phyloP scores from a whole-genome alignment of 352 stramenopile genomes.

The Globisporangium perplexum region DNA sequence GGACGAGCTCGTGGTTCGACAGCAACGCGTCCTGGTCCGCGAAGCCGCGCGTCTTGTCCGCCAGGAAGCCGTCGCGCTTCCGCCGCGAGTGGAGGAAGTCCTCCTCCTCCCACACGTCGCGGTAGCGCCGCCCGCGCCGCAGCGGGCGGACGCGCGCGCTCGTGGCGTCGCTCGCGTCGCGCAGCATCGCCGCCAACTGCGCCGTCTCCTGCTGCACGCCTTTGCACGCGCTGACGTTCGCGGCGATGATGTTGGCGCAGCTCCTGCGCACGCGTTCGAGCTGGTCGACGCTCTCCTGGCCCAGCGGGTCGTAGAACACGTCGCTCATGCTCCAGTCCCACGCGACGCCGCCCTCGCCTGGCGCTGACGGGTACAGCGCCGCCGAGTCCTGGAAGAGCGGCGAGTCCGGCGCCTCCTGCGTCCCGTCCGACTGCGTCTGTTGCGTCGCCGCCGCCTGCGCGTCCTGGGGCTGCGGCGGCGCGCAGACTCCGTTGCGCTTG shows the following conservation, averaged over 20 bases:
- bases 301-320: conserved; percentile 47
- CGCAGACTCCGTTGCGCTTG: conserved; percentile 10
- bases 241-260: conserved; percentile 45
- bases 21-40: conserved; percentile 28
- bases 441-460: neutral
- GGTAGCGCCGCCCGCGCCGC: conserved; percentile 60
- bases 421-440: conserved; percentile 10
- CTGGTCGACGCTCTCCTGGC: conserved; percentile 48
- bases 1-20: conserved; percentile 58
- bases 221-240: conserved; percentile 25
- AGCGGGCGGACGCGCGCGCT: conserved; percentile 24
- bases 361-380: conserved; percentile 30
- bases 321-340: conserved; percentile 67
- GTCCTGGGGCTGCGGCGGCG: conserved; percentile 17
- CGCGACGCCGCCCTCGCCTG: conserved; percentile 24
- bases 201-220: conserved; percentile 25
- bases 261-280: conserved; percentile 42
- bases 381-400: conserved; percentile 38
- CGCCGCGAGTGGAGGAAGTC: conserved; percentile 43
- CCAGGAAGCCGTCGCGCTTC: conserved; percentile 14
- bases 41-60: conserved; percentile 31
- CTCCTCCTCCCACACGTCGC: conserved; percentile 73
- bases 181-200: conserved; percentile 33
- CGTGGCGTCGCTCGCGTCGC: conserved; percentile 28
- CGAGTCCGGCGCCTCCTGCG: conserved; percentile 21